Conservation (phyloP, 73 alveolate genomes). For the Paramecium tetraurelia region DNA sequence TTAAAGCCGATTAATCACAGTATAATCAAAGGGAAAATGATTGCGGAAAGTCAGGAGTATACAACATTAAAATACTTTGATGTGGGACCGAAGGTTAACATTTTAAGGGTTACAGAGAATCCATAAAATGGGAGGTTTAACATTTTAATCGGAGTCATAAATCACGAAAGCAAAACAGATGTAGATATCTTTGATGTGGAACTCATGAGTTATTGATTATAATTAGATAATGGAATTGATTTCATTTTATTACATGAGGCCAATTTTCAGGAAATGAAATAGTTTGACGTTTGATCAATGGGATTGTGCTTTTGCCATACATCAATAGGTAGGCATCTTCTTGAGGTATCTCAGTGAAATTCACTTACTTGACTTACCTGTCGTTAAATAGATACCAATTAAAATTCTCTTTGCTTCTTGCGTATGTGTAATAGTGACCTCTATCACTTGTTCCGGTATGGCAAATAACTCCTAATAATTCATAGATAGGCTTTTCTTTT, state of each 20-base stretch:
- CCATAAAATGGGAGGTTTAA: conserved; percentile 29
- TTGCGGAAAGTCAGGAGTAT: conserved; percentile 44
- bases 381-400: conserved; percentile 59
- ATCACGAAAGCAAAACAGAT: conserved; percentile 47
- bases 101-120: conserved; percentile 44
- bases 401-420: conserved; percentile 66
- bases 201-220: conserved; percentile 34
- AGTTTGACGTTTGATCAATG: conserved; percentile 72
- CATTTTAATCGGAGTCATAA: conserved; percentile 4
- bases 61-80: conserved; percentile 44
- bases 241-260: conserved; percentile 43
- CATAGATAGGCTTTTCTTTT: conserved; percentile 85
- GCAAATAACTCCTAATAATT: conserved; percentile 86
- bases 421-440: conserved; percentile 89
- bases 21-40: conserved; percentile 38
- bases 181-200: conserved; percentile 52
- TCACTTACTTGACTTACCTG: conserved; percentile 32
- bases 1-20: conserved; percentile 1
- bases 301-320: conserved; percentile 74
- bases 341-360: conserved; percentile 20
- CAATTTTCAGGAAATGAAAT: conserved; percentile 42
- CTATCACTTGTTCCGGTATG: conserved; percentile 79
- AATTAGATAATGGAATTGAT: neutral
- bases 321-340: conserved; percentile 70
- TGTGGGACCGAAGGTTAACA: conserved; percentile 42